These are phyloP conservation scores for Colletotrichum shisoi DNA, from an alignment of 2,329 filamentous ascomycete species.

Conservation along the genomic window DNA sequence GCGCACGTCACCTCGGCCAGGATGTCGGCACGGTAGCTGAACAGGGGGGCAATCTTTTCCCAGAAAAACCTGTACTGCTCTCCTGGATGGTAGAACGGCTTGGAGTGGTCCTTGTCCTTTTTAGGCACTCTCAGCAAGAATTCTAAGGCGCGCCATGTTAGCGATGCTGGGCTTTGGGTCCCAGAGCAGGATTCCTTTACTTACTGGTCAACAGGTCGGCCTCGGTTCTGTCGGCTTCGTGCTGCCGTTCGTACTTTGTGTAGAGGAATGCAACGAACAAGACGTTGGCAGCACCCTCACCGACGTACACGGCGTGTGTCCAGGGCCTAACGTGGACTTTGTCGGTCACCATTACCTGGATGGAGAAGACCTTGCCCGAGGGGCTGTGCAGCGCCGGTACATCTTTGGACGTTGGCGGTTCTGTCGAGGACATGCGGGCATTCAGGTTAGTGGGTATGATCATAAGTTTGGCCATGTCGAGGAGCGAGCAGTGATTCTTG, in stretches of 20 bases:
- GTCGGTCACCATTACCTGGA: conserved; percentile 2
- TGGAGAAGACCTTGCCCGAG: conserved; percentile 12
- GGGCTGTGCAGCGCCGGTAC: conserved; percentile 10
- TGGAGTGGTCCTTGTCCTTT: conserved; percentile 39
- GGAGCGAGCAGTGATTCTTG: background rate
- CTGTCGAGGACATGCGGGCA: background rate
- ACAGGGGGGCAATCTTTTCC: conserved; percentile 62
- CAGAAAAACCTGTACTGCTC: conserved; percentile 59
- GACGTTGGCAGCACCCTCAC: conserved; percentile 79
- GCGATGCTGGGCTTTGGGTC: background rate
- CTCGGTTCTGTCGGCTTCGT: conserved; percentile 4
- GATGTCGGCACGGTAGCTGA: conserved; percentile 54
- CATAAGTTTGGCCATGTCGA: conserved; percentile 7
- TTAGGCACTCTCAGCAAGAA: conserved; percentile 52
- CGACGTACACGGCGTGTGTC: conserved; percentile 52
- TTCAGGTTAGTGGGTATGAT: conserved; percentile 2
- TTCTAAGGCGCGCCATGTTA: conserved; percentile 43
- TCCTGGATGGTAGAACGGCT: conserved; percentile 52
- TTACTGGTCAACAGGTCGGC: conserved; percentile 22
- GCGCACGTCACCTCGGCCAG: conserved; percentile 66
- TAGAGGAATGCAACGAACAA: conserved; percentile 61
- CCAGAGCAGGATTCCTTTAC: background rate
- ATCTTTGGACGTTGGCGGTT: conserved; percentile 11
- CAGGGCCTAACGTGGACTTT: conserved; percentile 39
- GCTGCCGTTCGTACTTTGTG: background rate